Evolutionary conservation across 208 protist genomes (phyloP), one percentile per base, ranked within the genome.

Genomic region (Acanthamoeba triangularis): DNA sequence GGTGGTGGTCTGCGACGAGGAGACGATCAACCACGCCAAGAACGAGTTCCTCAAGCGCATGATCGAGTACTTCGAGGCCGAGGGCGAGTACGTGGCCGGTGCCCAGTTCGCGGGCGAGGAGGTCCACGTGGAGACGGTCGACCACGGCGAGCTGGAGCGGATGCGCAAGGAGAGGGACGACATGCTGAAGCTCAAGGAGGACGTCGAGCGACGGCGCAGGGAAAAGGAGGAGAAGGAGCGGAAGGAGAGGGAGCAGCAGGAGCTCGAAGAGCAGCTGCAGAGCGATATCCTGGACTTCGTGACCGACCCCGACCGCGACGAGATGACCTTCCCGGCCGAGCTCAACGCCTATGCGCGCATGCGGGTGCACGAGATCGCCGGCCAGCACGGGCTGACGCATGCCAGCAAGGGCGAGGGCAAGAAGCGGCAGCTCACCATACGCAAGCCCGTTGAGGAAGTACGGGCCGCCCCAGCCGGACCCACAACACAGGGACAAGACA

Each of bases 41-140:
- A 63, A 96, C 23, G 44, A 74, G 41, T 97, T 97, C n/a, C 59
- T 97, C 6, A 94, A 94, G 56, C 84, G 94, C 47, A 96, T 97
- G 96, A 91, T 96, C 11, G 59, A 94, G 2, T 97, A 97, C 76
- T 96, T 96, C 28, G 84, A 90, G 49, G 23, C 23, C 10, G 88
- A 96, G 49, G 96, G 94, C 61, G 49, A 87, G 25, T 72, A 96
- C 69, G 67, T 94, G 28, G 49, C 49, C 49, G 90, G 67, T 3
- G 63, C n/a, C 14, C 63, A 85, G 90, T 65, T 67, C 44, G 14
- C 52, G 4, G 90, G 33, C 6, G n/a, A 41, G 10, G 49, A 88
- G 52, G 16, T 33, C 16, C 80, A 88, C 49, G 52, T 88, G 20
- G 52, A 41, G 28, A 65, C 47, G 16, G 69, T 54, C 7, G 44